Base-by-base conservation (phyloP, 495 filamentous ascomycete species). In the Neohortaea acidophila region DNA sequence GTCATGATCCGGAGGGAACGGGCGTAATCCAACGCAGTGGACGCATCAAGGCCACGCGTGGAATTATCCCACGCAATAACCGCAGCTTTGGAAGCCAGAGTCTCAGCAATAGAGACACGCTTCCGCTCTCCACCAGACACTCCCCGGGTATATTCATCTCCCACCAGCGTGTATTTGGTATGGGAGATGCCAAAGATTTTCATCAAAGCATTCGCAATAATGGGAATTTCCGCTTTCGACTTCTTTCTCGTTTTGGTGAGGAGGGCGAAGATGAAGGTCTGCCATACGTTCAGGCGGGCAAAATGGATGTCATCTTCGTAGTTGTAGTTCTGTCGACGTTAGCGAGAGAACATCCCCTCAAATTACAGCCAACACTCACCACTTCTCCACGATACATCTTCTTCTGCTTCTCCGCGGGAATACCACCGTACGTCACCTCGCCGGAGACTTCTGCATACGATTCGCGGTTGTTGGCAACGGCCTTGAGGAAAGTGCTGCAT, bases 281-380 rank as follows among this genome's bases (percentile, higher is more conserved):
- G 71, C 71, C 66, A 76, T 2, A 93, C 83, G 2, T 77, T 89
- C 24, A 93, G 59, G 6, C 67, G 64, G 2, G 84, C 77, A 51
- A 87, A 74, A 55, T 87, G 82, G 31, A 74, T 65, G 44, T 91
- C 84, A 39, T 89, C 81, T 57, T 89, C 82, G 10, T 68, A 69
- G 48, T 85, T 85, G 55, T 84, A 84, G 51, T 77, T 81, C n/a
- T n/a, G n/a, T n/a, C n/a, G n/a, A n/a, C n/a, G n/a, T n/a, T n/a
- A n/a, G n/a, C n/a, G n/a, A n/a, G n/a, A n/a, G n/a, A n/a, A n/a
- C n/a, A n/a, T n/a, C n/a, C n/a, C n/a, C n/a, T n/a, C n/a, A n/a
- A n/a, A n/a, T n/a, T n/a, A n/a, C n/a, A n/a, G n/a, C n/a, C n/a
- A n/a, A n/a, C n/a, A n/a, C n/a, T n/a, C n/a, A n/a, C n/a, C 49